Evolutionary conservation across 2,329 filamentous ascomycete species (phyloP).

Genomic region (Epichloe brachyelytri): DNA sequence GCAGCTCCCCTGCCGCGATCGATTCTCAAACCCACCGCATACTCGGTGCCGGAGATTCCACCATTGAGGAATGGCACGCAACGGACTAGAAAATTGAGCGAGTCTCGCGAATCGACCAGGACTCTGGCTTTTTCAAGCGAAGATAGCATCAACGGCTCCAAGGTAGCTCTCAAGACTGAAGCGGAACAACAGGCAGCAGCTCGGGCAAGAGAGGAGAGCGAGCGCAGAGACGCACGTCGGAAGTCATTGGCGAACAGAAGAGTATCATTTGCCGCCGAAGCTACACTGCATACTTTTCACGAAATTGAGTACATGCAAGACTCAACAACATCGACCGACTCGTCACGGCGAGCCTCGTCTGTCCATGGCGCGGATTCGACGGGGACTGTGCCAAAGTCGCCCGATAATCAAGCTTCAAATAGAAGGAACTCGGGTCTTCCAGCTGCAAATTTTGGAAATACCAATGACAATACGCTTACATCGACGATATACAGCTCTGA

Average conservation of each 20-base stretch:
- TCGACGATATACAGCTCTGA: constrained; percentile 69
- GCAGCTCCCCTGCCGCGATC: constrained; percentile 46
- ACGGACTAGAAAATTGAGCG: not conserved
- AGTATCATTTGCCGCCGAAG: constrained; percentile 94
- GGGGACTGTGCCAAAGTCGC: constrained; percentile 38
- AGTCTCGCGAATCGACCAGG: constrained; percentile 6
- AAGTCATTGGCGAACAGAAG: constrained; percentile 88
- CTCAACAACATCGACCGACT: constrained; percentile 68
- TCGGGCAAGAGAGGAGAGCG: constrained; percentile 55
- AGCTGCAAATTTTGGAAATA: constrained; percentile 50
- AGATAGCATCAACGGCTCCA: constrained; percentile 28
- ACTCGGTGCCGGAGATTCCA: constrained; percentile 52
- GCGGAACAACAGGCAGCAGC: constrained; percentile 59
- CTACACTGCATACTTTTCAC: constrained; percentile 93
- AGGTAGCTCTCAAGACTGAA: constrained; percentile 54
- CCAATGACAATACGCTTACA: constrained; percentile 54
- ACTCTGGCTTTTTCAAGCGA: constrained; percentile 9
- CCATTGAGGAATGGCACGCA: constrained; percentile 36
- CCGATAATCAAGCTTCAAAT: constrained; percentile 50
- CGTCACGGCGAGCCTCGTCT: constrained; percentile 60
- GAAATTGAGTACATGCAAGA: constrained; percentile 83
- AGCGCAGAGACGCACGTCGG: constrained; percentile 74
- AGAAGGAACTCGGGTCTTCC: constrained; percentile 56
- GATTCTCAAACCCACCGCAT: constrained; percentile 71
- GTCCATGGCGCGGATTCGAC: constrained; percentile 22